A percentile compares a stretch with the other conserved stretches of the same genome.
Conservation (phyloP, 2,329 filamentous ascomycete genomes). For the Neurospora crassa region DNA sequence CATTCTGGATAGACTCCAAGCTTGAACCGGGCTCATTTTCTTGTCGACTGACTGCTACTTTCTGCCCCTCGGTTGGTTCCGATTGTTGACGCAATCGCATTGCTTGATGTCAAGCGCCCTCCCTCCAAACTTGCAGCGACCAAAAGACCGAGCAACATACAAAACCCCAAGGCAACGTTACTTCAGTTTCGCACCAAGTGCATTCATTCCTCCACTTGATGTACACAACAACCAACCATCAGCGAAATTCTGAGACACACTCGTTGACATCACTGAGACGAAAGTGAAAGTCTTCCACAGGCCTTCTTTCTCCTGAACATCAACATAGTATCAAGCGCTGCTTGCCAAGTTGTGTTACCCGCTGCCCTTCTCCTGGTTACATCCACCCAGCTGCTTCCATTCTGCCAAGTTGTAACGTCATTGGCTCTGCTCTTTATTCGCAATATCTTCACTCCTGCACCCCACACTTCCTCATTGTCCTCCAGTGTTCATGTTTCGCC, state of each 20-base stretch:
- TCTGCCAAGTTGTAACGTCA: background rate
- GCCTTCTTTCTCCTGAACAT: background rate
- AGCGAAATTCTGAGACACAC: background rate
- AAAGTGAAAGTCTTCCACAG: background rate
- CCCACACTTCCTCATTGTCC: slow-evolving; percentile 4
- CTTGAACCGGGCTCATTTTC: background rate
- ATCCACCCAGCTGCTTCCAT: slow-evolving; percentile 5
- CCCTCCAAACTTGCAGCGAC: background rate
- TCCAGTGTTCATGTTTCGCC: slow-evolving; percentile 1
- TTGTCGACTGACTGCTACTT: background rate
- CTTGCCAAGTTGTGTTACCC: background rate
- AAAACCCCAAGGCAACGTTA: slow-evolving; percentile 20
- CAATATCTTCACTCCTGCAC: slow-evolving; percentile 3
- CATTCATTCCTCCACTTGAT: background rate
- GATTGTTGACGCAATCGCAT: background rate
- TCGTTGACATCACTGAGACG: background rate
- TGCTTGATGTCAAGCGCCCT: background rate
- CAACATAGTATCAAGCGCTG: background rate
- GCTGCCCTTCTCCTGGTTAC: slow-evolving; percentile 7
- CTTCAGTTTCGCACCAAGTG: slow-evolving; percentile 7
- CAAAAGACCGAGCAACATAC: slow-evolving; percentile 6
- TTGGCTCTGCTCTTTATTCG: slow-evolving; percentile 2
- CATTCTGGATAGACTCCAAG: background rate
- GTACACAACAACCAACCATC: background rate
- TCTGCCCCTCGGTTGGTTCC: background rate